Evolutionary conservation across 495 filamentous ascomycete genomes (phyloP).

Genomic region (Neurospora sp.): DNA sequence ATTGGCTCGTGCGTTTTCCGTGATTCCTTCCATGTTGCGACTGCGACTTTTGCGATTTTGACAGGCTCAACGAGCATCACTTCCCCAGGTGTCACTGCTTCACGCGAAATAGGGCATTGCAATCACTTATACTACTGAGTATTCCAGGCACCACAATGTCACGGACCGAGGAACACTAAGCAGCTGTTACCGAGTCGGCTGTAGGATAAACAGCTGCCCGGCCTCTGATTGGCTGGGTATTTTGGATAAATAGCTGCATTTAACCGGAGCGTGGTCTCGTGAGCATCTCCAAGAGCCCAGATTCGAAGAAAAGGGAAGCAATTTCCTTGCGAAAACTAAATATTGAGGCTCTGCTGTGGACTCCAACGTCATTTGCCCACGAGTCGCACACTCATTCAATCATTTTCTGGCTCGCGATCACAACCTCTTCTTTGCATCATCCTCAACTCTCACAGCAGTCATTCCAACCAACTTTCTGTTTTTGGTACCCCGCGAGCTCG

Average conservation of each 20-base stretch:
- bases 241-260: not conserved
- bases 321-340: not conserved
- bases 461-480: not conserved
- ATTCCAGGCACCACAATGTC: not conserved
- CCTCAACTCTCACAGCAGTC: not conserved
- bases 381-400: not conserved
- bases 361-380: not conserved
- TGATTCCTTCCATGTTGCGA: not conserved
- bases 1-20: not conserved
- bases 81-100: not conserved
- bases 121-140: not conserved
- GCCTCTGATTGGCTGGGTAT: not conserved
- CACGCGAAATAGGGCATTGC: not conserved
- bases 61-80: not conserved
- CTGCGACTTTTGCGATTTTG: not conserved
- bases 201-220: not conserved
- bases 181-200: not conserved
- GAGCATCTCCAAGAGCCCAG: not conserved
- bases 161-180: not conserved
- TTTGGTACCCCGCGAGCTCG: not conserved
- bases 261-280: not conserved
- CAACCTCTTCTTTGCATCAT: not conserved
- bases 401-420: not conserved
- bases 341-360: not conserved
- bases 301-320: not conserved